Evolutionary conservation across 306 rosid genomes (phyloP).

Genomic region (Sophora flavescens): DNA sequence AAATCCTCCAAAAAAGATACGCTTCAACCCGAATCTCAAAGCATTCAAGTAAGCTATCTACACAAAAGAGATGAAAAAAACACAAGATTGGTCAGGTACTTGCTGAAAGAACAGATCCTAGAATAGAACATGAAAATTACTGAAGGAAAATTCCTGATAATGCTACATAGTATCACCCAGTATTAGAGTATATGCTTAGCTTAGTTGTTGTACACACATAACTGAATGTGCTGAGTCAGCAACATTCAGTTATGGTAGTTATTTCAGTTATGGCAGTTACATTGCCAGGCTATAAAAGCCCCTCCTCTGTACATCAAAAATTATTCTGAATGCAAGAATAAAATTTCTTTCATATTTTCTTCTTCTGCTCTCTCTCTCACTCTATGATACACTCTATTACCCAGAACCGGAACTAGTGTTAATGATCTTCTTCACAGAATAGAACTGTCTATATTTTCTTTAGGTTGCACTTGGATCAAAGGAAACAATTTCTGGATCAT

Average conservation of each 20-base stretch:
- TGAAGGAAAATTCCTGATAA: constrained; percentile 29
- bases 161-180: constrained; percentile 22
- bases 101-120: constrained; percentile 28
- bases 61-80: constrained; percentile 43
- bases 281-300: too few relatives aligned
- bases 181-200: too few relatives aligned
- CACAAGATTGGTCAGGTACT: constrained; percentile 25
- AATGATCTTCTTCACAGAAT: constrained; percentile 10
- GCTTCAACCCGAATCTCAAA: constrained; percentile 81
- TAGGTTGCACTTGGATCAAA: constrained; percentile 21
- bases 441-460: constrained; percentile 34
- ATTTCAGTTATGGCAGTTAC: too few relatives aligned
- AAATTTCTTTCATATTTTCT: too few relatives aligned
- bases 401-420: constrained; percentile 27
- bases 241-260: too few relatives aligned
- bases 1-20: constrained; percentile 98
- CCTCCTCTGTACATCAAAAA: too few relatives aligned
- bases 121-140: constrained; percentile 25
- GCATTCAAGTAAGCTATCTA: constrained; percentile 96
- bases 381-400: too few relatives aligned
- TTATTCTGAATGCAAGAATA: too few relatives aligned
- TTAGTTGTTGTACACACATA: too few relatives aligned
- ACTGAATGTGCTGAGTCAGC: too few relatives aligned
- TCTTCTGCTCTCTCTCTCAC: too few relatives aligned
- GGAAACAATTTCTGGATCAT: constrained; percentile 4